Percentiles rank a stretch among this genome's conserved stretches.
phyloP scores from a whole-genome alignment of 495 filamentous ascomycete species.

The Bryoglossum gracile region DNA sequence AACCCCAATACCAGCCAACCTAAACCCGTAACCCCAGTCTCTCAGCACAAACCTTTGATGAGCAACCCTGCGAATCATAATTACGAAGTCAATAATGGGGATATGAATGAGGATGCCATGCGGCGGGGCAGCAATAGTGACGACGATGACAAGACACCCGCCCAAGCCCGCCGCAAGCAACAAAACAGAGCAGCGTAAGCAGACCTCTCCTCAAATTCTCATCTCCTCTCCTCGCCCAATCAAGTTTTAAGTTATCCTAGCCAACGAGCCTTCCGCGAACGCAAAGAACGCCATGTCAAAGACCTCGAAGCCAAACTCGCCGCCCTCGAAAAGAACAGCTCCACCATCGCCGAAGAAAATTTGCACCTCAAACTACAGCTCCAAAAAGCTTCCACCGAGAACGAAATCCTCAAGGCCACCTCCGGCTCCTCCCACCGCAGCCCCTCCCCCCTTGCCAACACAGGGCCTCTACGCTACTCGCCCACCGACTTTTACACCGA shows the following conservation, averaged over 20 bases:
- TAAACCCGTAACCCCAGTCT: constrained; percentile 6
- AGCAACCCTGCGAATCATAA: constrained; percentile 9
- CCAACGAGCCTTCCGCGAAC: constrained; percentile 93
- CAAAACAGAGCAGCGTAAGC: constrained; percentile 96
- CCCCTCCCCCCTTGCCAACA: constrained; percentile 26
- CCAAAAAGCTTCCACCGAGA: constrained; percentile 62
- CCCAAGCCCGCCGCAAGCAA: constrained; percentile 81
- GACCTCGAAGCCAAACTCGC: constrained; percentile 85
- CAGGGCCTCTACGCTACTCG: constrained; percentile 68
- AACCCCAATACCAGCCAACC: constrained; percentile 8
- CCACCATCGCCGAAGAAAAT: constrained; percentile 59
- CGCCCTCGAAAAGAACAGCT: constrained; percentile 29
- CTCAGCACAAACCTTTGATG: constrained; percentile 15
- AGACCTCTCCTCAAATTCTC: neutral
- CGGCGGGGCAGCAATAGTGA: constrained; percentile 29
- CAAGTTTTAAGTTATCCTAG: constrained; percentile 33
- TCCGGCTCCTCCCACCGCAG: constrained; percentile 26
- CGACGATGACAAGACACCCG: constrained; percentile 63
- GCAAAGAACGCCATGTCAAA: constrained; percentile 89
- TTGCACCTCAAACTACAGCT: constrained; percentile 77
- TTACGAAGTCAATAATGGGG: constrained; percentile 11
- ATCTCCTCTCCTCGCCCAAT: neutral
- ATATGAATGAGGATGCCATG: constrained; percentile 14
- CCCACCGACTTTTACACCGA: constrained; percentile 63
- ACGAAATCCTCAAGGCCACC: constrained; percentile 87